These are phyloP conservation scores for Wallacemonas sp. DNA, from an alignment of 208 protist genomes.

Conservation along the genomic window DNA sequence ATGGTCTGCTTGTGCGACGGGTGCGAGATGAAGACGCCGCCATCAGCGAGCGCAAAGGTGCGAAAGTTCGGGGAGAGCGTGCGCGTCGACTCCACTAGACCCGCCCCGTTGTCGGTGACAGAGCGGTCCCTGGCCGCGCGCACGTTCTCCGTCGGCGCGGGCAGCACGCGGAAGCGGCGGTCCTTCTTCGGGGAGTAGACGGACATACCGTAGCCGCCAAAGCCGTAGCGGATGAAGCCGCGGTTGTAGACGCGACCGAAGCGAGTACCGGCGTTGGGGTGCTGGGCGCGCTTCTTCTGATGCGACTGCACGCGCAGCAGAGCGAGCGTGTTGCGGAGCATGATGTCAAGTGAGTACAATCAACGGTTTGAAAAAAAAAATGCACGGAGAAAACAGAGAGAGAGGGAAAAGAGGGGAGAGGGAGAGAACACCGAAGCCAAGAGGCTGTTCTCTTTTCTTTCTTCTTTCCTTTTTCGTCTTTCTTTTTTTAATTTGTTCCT, in stretches of 20 bases:
- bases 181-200: constrained; percentile 88
- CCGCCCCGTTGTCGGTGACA: constrained; percentile 39
- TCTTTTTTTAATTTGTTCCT: not conserved
- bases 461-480: not conserved
- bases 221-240: constrained; percentile 87
- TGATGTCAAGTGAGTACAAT: constrained; percentile 14
- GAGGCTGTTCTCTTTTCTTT: not conserved
- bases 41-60: constrained; percentile 77
- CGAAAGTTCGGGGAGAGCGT: constrained; percentile 86
- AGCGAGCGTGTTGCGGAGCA: constrained; percentile 64
- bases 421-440: too few species aligned
- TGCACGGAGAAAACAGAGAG: constrained; percentile 16
- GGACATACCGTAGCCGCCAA: constrained; percentile 90
- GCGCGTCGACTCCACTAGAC: constrained; percentile 60
- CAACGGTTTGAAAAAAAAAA: constrained; percentile 4
- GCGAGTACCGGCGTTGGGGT: constrained; percentile 84
- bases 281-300: constrained; percentile 79
- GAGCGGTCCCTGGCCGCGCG: constrained; percentile 18
- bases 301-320: constrained; percentile 82
- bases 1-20: constrained; percentile 84
- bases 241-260: constrained; percentile 90
- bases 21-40: constrained; percentile 81
- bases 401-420: not conserved
- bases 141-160: constrained; percentile 10
- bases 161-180: constrained; percentile 57